phyloP scores from a whole-genome alignment of 2,329 filamentous ascomycete genomes.

The Colletotrichum tofieldiae region DNA sequence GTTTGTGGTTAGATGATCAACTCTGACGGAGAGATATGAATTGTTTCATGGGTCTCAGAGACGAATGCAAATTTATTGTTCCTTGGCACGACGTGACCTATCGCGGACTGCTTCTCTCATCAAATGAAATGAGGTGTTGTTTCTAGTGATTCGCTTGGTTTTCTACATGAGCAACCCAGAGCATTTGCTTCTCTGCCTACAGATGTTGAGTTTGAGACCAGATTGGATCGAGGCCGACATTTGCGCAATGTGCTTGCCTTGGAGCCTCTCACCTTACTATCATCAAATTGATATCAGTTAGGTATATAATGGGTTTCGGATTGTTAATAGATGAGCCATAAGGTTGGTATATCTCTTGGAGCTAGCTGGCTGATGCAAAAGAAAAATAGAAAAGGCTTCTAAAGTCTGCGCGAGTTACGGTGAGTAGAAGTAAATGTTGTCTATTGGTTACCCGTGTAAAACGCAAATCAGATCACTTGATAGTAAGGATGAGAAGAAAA shows the following conservation, averaged over 20 bases:
- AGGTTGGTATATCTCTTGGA: too few relatives aligned
- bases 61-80: not conserved
- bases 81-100: not conserved
- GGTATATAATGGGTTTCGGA: too few relatives aligned
- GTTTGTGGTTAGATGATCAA: not conserved
- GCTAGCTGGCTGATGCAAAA: too few relatives aligned
- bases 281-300: too few relatives aligned
- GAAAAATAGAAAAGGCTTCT: not conserved
- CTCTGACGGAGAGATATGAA: not conserved
- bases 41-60: not conserved
- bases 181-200: not conserved
- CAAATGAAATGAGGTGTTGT: not conserved
- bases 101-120: not conserved
- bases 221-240: too few relatives aligned
- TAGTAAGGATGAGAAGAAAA: not conserved
- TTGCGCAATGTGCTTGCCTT: not conserved
- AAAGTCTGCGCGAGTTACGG: not conserved
- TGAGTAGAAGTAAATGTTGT: not conserved
- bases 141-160: not conserved
- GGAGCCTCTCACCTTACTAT: not conserved
- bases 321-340: not conserved
- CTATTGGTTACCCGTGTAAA: not conserved
- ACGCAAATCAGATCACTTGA: not conserved
- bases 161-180: not conserved
- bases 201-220: not conserved